Conservation (phyloP, 2,329 filamentous ascomycete species). For the Ascochyta viciae-villosae region DNA sequence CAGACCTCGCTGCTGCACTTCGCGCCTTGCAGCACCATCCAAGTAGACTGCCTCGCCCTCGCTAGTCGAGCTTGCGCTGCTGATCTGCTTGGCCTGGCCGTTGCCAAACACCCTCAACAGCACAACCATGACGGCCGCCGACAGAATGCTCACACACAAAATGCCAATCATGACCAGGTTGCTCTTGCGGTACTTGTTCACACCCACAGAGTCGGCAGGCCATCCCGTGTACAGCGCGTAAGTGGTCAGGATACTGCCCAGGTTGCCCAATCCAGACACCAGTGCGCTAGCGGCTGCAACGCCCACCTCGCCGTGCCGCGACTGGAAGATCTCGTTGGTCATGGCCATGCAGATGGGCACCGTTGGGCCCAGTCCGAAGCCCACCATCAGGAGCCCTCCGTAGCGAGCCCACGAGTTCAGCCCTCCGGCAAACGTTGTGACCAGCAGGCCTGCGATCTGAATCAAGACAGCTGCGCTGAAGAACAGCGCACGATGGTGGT, state of each 20-base stretch:
- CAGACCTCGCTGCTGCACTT: constrained; percentile 51
- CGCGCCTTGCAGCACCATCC: constrained; percentile 52
- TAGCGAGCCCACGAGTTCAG: constrained; percentile 81
- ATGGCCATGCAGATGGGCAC: constrained; percentile 95
- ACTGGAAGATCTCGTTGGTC: constrained; percentile 90
- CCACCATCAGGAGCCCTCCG: constrained; percentile 86
- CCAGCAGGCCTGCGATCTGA: constrained; percentile 81
- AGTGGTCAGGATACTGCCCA: constrained; percentile 85
- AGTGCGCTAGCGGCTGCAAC: constrained; percentile 85
- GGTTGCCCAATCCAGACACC: constrained; percentile 85
- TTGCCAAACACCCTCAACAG: constrained; percentile 60
- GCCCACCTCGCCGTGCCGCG: constrained; percentile 86
- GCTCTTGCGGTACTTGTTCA: constrained; percentile 77
- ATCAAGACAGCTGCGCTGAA: constrained; percentile 78
- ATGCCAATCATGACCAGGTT: constrained; percentile 91
- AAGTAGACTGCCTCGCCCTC: constrained; percentile 63
- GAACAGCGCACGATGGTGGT: constrained; percentile 78
- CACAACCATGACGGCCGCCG: constrained; percentile 72
- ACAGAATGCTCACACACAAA: constrained; percentile 76
- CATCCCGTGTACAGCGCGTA: constrained; percentile 90
- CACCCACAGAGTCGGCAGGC: constrained; percentile 74
- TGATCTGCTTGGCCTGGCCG: constrained; percentile 45
- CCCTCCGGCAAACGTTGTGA: constrained; percentile 75
- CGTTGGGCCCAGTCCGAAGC: constrained; percentile 88
- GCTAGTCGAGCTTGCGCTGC: constrained; percentile 40